Evolutionary conservation across 2,329 filamentous ascomycete genomes (phyloP), one percentile per base, ranked within the genome.

Genomic region (Lecanoromycetidae sp.): DNA sequence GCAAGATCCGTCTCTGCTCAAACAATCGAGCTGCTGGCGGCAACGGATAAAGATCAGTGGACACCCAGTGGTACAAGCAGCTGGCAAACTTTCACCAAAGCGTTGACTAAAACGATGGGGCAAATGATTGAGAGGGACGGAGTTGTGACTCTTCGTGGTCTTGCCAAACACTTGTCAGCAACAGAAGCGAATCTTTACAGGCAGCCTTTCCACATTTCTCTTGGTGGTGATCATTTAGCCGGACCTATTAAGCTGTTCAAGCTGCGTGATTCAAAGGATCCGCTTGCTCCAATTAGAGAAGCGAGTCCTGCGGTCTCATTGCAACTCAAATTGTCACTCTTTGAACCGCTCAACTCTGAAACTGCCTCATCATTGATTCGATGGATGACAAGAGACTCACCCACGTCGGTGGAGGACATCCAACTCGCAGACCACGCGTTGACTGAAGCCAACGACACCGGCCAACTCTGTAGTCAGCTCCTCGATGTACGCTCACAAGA

Each of bases 21-120:
- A 13, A 45, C 27, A 17, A 45, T 45, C 42, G 42, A 45, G 30
- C 32, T 45, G 27, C 39, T 43, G 20, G 39, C 39, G 27, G 39
- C 39, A 17, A 43, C 39, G 3, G 39, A 43, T 22, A 43, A 43
- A 43, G 15, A 32, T 43, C 39, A 43, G 39, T 43, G 10, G 4
- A 43, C 39, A 29, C 22, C 23, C 2, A 43, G 3, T 6, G 22
- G 4, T 32, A 27, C 13, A 29, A 29, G 27, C 25, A 29, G 12
- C 15, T 2, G 3, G 23, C 39, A 3, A 35, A 29, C 39, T 43
- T 43, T 43, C 25, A 35, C 39, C 13, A n/a, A 35, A 43, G 20
- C 3, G 13, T 43, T 43, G 39, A 29, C 13, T 13, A 43, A 32
- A 29, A 15, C 23, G 15, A 29, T 43, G 39, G 39, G 23, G 25